Conservation (phyloP, 2,329 filamentous ascomycete genomes). For the Trichophyton benhamiae region DNA sequence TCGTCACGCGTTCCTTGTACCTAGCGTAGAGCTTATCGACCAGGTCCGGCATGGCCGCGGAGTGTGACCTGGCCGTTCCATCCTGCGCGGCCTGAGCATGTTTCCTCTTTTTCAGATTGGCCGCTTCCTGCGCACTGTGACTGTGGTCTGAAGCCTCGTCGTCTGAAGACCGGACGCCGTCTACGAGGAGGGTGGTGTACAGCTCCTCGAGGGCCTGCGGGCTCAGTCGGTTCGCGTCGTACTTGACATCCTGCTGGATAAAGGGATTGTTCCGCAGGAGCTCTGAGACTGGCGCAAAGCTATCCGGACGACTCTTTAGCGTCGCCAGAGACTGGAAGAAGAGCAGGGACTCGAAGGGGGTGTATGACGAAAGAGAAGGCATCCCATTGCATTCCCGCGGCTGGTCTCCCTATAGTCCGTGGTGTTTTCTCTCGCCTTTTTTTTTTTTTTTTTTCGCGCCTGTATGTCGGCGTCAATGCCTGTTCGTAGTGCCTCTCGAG, state of each 20-base stretch:
- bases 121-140: slow-evolving; percentile 30
- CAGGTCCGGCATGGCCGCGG: slow-evolving; percentile 56
- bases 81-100: slow-evolving; percentile 53
- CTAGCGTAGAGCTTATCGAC: slow-evolving; percentile 61
- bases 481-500: not conserved
- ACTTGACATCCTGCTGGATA: slow-evolving; percentile 56
- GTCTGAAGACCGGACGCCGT: slow-evolving; percentile 1
- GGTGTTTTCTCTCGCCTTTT: not conserved
- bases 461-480: not conserved
- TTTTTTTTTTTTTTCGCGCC: too few relatives aligned
- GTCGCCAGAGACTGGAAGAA: slow-evolving; percentile 67
- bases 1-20: slow-evolving; percentile 59
- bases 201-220: slow-evolving; percentile 67
- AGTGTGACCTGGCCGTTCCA: slow-evolving; percentile 53
- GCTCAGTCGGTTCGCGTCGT: slow-evolving; percentile 60
- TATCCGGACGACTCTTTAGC: slow-evolving; percentile 52
- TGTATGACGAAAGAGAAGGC: slow-evolving; percentile 55
- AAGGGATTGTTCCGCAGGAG: slow-evolving; percentile 61
- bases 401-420: not conserved
- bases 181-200: slow-evolving; percentile 59
- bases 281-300: slow-evolving; percentile 62
- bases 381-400: slow-evolving; percentile 33
- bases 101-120: slow-evolving; percentile 61
- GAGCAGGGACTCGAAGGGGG: slow-evolving; percentile 72
- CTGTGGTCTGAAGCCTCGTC: slow-evolving; percentile 1